phyloP scores from a whole-genome alignment of 768 basidiomycete species.

The Pleurotus sapidus region DNA sequence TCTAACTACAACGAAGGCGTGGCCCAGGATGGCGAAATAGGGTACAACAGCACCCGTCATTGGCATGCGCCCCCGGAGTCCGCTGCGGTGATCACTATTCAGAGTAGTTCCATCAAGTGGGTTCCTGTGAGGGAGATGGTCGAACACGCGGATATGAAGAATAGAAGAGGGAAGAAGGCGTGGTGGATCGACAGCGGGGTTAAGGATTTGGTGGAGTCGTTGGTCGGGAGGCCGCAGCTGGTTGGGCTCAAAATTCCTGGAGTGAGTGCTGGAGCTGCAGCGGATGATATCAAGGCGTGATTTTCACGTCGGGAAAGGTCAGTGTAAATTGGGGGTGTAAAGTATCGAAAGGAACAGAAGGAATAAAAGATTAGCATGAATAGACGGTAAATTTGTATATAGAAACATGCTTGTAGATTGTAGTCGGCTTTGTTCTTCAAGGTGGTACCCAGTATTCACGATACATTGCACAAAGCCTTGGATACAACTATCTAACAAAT shows the following conservation, averaged over 20 bases:
- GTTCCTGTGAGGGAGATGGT: slow-evolving; percentile 85
- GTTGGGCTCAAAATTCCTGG: slow-evolving; percentile 25
- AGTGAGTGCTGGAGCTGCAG: slow-evolving; percentile 4
- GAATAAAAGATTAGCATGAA: too few species aligned
- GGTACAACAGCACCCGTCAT: slow-evolving; percentile 29
- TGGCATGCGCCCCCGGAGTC: slow-evolving; percentile 59
- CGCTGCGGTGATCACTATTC: slow-evolving; percentile 90
- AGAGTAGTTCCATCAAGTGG: slow-evolving; percentile 77
- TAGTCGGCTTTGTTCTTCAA: too few species aligned
- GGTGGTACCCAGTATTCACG: too few species aligned
- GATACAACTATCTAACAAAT: too few species aligned
- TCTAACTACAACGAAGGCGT: background rate
- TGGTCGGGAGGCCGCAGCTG: slow-evolving; percentile 66
- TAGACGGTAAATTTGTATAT: too few species aligned
- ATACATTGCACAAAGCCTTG: too few species aligned
- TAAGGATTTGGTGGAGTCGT: slow-evolving; percentile 68
- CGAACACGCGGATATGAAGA: slow-evolving; percentile 85
- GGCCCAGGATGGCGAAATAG: background rate
- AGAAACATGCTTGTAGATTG: too few species aligned
- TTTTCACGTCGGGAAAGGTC: background rate
- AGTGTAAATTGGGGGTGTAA: background rate
- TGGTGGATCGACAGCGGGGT: slow-evolving; percentile 69
- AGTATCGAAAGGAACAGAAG: too few species aligned
- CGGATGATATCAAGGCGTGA: background rate
- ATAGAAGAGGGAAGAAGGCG: slow-evolving; percentile 70